Evolutionary conservation across 2,329 filamentous ascomycete species (phyloP).

Genomic region (Westerdykella sp.): DNA sequence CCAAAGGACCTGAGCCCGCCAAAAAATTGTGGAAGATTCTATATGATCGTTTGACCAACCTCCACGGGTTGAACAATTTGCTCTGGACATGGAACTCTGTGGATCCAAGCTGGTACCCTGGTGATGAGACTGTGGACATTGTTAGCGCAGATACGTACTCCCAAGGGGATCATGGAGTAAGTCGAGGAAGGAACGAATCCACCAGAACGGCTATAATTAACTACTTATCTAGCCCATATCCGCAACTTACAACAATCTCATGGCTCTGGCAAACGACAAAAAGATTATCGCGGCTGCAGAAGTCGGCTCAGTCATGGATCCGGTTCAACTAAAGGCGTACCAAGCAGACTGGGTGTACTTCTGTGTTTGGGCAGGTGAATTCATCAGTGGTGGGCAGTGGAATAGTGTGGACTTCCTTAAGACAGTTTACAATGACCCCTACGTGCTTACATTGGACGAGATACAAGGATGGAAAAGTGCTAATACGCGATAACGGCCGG

Average conservation of each 20-base stretch:
- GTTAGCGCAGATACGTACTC: slow-evolving; percentile 44
- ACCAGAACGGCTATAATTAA: not conserved
- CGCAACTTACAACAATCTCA: slow-evolving; percentile 41
- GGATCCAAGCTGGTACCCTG: slow-evolving; percentile 44
- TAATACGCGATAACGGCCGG: too few species aligned
- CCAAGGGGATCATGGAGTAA: slow-evolving; percentile 40
- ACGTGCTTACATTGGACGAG: slow-evolving; percentile 26
- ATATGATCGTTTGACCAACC: slow-evolving; percentile 41
- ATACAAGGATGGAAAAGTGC: slow-evolving; percentile 20
- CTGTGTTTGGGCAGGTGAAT: slow-evolving; percentile 43
- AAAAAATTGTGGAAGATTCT: slow-evolving; percentile 43
- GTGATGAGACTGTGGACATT: slow-evolving; percentile 43
- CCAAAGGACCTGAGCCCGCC: slow-evolving; percentile 41
- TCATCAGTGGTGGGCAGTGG: slow-evolving; percentile 39
- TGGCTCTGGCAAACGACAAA: slow-evolving; percentile 40
- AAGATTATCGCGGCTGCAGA: slow-evolving; percentile 47
- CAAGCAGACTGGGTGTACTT: slow-evolving; percentile 47
- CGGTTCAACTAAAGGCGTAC: slow-evolving; percentile 39
- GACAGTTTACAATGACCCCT: slow-evolving; percentile 25
- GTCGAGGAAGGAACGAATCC: slow-evolving; percentile 6
- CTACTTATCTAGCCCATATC: slow-evolving; percentile 34
- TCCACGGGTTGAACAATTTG: slow-evolving; percentile 44
- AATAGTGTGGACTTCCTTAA: slow-evolving; percentile 40
- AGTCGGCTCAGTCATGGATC: slow-evolving; percentile 44
- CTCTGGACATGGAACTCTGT: slow-evolving; percentile 50